phyloP scores from a whole-genome alignment of 1,284 basidiomycete species.

The Tilletia caries region DNA sequence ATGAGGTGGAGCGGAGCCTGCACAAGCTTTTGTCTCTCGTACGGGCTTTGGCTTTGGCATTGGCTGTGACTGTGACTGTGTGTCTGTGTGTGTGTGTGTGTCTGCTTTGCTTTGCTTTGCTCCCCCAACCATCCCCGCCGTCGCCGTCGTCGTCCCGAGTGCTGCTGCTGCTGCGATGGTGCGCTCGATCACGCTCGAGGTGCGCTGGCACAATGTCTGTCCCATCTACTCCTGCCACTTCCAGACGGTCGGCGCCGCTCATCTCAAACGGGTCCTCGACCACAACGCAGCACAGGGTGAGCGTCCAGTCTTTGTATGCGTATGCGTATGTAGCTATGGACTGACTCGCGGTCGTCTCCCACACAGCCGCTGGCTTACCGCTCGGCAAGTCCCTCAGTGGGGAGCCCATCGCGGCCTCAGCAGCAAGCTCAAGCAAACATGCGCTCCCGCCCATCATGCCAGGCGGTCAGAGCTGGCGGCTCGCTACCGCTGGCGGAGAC shows the following conservation, averaged over 20 bases:
- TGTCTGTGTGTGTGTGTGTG: no score
- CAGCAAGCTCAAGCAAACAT: constrained; percentile 10
- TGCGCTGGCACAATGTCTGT: constrained; percentile 52
- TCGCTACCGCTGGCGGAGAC: constrained; percentile 94
- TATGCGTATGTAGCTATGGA: neutral
- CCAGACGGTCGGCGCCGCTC: constrained; percentile 41
- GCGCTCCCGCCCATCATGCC: constrained; percentile 35
- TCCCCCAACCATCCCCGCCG: no score
- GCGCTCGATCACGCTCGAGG: constrained; percentile 51
- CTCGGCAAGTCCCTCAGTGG: constrained; percentile 39
- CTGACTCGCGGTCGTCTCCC: neutral
- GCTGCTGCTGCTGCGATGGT: no score
- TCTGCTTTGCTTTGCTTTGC: no score
- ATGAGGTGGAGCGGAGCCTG: no score
- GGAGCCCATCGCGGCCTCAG: neutral
- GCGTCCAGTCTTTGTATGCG: neutral
- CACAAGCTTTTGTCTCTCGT: no score
- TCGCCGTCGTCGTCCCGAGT: no score
- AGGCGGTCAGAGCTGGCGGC: constrained; percentile 66
- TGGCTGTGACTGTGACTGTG: no score
- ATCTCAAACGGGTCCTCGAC: constrained; percentile 46
- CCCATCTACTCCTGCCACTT: constrained; percentile 52
- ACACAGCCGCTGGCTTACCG: constrained; percentile 41
- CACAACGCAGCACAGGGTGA: constrained; percentile 47
- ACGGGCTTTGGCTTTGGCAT: no score